Conservation (phyloP, 225 moss, liverwort and hornwort species). For the Pleurozium schreberi region DNA sequence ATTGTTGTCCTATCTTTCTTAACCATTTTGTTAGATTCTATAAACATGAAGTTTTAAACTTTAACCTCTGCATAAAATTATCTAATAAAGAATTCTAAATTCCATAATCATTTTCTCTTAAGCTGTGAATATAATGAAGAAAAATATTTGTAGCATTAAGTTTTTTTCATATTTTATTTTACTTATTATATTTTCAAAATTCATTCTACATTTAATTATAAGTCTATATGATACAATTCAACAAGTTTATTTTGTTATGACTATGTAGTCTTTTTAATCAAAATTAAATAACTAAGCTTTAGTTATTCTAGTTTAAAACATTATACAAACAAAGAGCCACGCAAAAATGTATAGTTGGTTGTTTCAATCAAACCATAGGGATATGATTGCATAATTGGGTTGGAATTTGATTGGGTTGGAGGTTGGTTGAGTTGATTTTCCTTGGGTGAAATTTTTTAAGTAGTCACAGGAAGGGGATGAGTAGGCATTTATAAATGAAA, state of each 20-base stretch:
- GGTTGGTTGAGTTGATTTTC: neutral
- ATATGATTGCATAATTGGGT: no score
- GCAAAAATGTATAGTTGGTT: neutral
- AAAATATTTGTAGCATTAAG: neutral
- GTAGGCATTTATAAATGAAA: neutral
- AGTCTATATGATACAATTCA: neutral
- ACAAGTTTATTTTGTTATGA: neutral
- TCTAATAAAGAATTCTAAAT: no score
- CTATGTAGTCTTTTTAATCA: neutral
- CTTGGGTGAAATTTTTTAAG: neutral
- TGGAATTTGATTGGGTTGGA: neutral
- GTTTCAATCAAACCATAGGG: neutral
- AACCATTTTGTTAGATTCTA: neutral
- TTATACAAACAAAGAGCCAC: accelerated
- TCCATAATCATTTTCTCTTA: no score
- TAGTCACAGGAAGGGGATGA: neutral
- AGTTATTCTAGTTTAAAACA: neutral
- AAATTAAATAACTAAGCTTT: neutral
- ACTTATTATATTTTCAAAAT: neutral
- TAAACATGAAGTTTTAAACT: neutral
- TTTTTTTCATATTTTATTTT: neutral
- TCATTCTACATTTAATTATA: neutral
- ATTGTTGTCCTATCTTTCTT: neutral
- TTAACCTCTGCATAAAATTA: no score
- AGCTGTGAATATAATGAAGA: no score